Percentiles rank a stretch among this genome's conserved stretches.
phyloP scores from a whole-genome alignment of 164 flowering plant genomes.

The Vitis labrusca region DNA sequence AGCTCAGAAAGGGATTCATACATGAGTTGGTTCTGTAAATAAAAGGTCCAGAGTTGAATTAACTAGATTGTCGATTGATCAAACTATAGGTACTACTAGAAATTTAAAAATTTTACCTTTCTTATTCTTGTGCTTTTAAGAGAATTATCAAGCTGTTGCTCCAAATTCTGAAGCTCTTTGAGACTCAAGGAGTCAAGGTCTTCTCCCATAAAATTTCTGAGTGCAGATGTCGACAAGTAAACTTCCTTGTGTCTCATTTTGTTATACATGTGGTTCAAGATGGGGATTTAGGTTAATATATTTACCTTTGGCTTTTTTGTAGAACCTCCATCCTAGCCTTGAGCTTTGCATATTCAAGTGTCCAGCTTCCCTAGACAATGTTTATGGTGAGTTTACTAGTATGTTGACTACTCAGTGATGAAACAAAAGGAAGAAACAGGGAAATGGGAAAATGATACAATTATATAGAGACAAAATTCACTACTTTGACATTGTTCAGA shows the following conservation, averaged over 20 bases:
- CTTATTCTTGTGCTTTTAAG: slow-evolving; percentile 47
- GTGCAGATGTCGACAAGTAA: no score
- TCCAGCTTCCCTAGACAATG: slow-evolving; percentile 46
- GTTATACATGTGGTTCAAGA: no score
- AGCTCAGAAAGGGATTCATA: slow-evolving; percentile 55
- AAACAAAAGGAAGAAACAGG: not conserved
- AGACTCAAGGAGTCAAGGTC: slow-evolving; percentile 44
- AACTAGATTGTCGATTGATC: no score
- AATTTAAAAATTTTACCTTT: slow-evolving; percentile 31
- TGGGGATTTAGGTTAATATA: no score
- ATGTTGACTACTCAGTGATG: not conserved
- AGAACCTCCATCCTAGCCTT: slow-evolving; percentile 59
- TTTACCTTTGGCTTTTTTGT: slow-evolving; percentile 48
- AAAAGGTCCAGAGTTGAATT: not conserved
- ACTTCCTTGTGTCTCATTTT: no score
- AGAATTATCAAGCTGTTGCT: slow-evolving; percentile 54
- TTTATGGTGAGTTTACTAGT: not conserved
- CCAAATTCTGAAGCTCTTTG: slow-evolving; percentile 62
- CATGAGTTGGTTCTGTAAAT: slow-evolving; percentile 59
- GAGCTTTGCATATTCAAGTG: slow-evolving; percentile 55
- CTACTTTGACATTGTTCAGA: no score
- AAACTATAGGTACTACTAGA: no score
- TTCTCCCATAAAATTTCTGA: slow-evolving; percentile 60
- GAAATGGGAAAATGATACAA: no score
- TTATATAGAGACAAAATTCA: no score